These are phyloP conservation scores for Striga asiatica DNA, from an alignment of 257 asterid species.

Conservation along the genomic window DNA sequence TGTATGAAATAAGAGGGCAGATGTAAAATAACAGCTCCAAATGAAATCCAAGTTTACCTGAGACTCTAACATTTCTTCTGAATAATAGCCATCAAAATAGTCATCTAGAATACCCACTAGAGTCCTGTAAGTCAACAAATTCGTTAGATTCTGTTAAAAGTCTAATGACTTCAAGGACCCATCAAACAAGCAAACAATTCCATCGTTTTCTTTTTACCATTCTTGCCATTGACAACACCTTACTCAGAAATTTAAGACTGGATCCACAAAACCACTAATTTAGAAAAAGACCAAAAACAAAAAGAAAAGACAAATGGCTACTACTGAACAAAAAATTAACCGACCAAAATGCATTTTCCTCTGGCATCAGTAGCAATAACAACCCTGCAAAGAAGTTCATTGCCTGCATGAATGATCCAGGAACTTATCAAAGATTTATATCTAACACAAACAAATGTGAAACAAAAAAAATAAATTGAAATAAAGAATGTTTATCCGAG, in stretches of 20 bases:
- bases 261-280: slow-evolving; percentile 9
- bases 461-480: too few relatives aligned
- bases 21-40: neutral
- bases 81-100: slow-evolving; percentile 76
- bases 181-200: neutral
- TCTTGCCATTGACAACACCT: neutral
- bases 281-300: too few relatives aligned
- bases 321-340: too few relatives aligned
- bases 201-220: neutral
- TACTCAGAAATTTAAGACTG: neutral
- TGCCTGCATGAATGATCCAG: slow-evolving; percentile 83
- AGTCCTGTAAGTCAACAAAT: slow-evolving; percentile 53
- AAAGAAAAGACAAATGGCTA: slow-evolving; percentile 7
- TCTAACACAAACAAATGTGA: too few relatives aligned
- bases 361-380: slow-evolving; percentile 91
- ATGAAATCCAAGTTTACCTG: slow-evolving; percentile 53
- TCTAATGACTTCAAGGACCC: slow-evolving; percentile 3
- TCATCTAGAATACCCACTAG: slow-evolving; percentile 82
- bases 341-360: slow-evolving; percentile 98
- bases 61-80: slow-evolving; percentile 86
- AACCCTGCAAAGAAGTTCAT: slow-evolving; percentile 98
- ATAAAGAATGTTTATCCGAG: too few relatives aligned
- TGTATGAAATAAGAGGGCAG: too few relatives aligned
- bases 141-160: slow-evolving; percentile 20
- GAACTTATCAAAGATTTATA: too few relatives aligned